Evolutionary conservation across 345 rosid species (phyloP).

Genomic region (Murraya paniculata): DNA sequence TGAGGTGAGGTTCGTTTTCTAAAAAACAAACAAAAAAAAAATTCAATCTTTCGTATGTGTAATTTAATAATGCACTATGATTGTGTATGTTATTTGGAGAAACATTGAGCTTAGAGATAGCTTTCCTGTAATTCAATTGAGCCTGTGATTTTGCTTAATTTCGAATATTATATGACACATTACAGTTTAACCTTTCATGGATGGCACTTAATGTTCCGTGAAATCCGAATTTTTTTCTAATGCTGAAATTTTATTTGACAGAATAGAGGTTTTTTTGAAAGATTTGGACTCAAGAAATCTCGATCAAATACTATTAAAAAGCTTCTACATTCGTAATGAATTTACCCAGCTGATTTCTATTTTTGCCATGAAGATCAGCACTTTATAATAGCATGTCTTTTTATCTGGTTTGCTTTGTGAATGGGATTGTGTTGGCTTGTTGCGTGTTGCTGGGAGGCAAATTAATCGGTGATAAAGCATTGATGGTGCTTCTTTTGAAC

Average conservation of each 20-base stretch:
- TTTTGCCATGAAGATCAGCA: background rate
- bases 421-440: background rate
- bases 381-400: background rate
- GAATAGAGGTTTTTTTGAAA: too few species aligned
- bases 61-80: background rate
- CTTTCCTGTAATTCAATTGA: too few species aligned
- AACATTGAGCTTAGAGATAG: too few species aligned
- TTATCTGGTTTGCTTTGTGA: background rate
- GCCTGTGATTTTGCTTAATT: too few species aligned
- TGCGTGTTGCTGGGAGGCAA: background rate
- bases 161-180: background rate
- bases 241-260: background rate
- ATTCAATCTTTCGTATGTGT: background rate
- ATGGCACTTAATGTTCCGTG: background rate
- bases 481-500: slow-evolving; percentile 6
- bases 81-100: too few species aligned
- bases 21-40: background rate
- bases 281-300: background rate
- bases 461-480: background rate
- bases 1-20: slow-evolving; percentile 51
- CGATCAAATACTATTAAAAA: background rate
- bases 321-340: too few species aligned
- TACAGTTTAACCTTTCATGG: background rate
- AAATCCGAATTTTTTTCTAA: background rate
- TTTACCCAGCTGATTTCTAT: background rate